Evolutionary conservation across 2,329 filamentous ascomycete species (phyloP), one percentile per base, ranked within the genome.

Genomic region (Hysterium pulicare): DNA sequence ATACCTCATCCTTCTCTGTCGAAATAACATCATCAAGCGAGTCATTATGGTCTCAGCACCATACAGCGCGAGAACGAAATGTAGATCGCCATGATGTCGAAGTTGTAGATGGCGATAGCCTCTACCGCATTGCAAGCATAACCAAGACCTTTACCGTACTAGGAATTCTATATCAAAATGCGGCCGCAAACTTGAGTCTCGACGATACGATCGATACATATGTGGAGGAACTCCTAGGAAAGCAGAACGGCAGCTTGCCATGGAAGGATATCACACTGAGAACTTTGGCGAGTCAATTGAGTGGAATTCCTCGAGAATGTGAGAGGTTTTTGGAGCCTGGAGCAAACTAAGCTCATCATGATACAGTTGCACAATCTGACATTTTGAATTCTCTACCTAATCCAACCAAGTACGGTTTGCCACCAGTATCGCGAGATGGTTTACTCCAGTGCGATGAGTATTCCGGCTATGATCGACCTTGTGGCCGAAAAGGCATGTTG

Each of bases 221-320:
- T 43, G 51, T 69, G 9, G 38, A 45, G 5, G 62, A 64, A 41
- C 40, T 69, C 31, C 50, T 46, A 16, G 57, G 53, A 4, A 44
- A 55, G 20, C 57, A 62, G 30, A 46, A 55, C 2, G 61, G 61
- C 2, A 61, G 48, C 2, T 52, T 66, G 26, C 58, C 59, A 3
- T 72, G 67, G 66, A 64, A 69, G 21, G 64, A 70, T 38, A 70
- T 71, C 38, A 71, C 69, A 1, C 49, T 72, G 40, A 59, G 70
- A 7, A 62, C 53, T 33, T 50, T 72, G n/a, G 67, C 69, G 1
- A 69, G 67, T 47, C 70, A 72, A 39, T 48, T 72, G 19, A 62
- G 62, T 40, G 69, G 70, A 21, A 61, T 72, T 23, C 68, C 69
- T 10, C 57, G 69, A 26, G 68, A 72, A 33, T 67, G 66, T 57